phyloP scores from a whole-genome alignment of 2,329 filamentous ascomycete species.

The Fusarium udum region DNA sequence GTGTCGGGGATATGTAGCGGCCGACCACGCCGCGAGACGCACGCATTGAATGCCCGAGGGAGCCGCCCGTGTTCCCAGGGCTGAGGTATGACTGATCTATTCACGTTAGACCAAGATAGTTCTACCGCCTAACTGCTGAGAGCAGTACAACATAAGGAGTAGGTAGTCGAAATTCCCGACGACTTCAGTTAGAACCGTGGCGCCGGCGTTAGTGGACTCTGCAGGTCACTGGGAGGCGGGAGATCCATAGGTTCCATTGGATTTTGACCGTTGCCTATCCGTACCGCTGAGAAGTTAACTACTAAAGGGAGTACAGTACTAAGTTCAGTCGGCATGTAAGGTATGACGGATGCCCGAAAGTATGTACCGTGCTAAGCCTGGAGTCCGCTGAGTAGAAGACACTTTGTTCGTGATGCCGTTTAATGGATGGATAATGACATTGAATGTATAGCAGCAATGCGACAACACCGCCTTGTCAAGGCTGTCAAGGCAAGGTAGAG shows the following conservation, averaged over 20 bases:
- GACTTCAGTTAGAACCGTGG: constrained; percentile 16
- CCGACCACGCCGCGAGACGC: constrained; percentile 23
- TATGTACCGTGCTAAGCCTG: neutral
- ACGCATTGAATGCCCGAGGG: constrained; percentile 25
- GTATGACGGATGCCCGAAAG: neutral
- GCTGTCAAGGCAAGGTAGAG: neutral
- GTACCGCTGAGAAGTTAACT: constrained; percentile 5
- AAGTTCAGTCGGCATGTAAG: neutral
- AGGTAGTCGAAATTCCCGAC: neutral
- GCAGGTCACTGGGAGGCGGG: constrained; percentile 9
- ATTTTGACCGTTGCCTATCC: constrained; percentile 23
- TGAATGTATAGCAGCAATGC: neutral
- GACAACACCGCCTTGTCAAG: neutral
- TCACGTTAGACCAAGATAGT: neutral
- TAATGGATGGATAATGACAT: neutral
- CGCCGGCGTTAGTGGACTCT: constrained; percentile 13
- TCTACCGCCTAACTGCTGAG: neutral
- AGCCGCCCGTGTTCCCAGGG: constrained; percentile 30
- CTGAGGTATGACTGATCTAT: constrained; percentile 18
- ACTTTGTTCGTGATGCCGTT: neutral
- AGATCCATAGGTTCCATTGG: neutral
- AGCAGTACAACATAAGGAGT: neutral
- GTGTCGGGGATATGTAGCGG: constrained; percentile 27
- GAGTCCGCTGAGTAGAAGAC: neutral
- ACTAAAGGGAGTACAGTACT: neutral